phyloP scores from a whole-genome alignment of 192 early-diverging fungal species.

The Coemansia sp. region DNA sequence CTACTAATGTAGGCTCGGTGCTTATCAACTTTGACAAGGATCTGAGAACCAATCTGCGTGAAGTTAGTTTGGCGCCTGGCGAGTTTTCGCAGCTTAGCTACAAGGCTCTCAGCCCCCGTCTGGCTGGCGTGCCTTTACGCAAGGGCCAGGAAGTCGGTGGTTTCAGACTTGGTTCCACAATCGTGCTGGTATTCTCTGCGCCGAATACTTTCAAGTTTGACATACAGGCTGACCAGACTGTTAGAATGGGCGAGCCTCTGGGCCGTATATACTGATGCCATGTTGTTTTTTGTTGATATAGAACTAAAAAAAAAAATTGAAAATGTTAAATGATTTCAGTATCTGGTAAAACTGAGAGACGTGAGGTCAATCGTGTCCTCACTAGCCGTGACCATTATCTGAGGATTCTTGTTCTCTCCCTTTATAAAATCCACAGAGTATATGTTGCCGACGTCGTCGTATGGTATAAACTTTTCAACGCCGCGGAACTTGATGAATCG shows the following conservation, averaged over 20 bases:
- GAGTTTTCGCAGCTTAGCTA: slow-evolving; percentile 76
- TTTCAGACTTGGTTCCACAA: slow-evolving; percentile 90
- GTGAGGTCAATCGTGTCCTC: no score
- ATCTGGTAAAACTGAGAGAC: no score
- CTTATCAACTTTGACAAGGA: slow-evolving; percentile 90
- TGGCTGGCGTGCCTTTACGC: slow-evolving; percentile 65
- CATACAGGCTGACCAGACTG: slow-evolving; percentile 66
- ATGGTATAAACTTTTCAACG: no score
- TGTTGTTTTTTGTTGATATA: no score
- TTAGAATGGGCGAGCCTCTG: slow-evolving; percentile 82
- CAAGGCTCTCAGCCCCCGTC: slow-evolving; percentile 55
- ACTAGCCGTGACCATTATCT: no score
- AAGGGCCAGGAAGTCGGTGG: slow-evolving; percentile 94
- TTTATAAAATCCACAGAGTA: no score
- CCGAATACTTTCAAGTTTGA: slow-evolving; percentile 77
- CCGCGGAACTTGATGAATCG: no score
- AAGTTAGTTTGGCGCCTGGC: slow-evolving; percentile 65
- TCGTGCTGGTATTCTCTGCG: slow-evolving; percentile 97
- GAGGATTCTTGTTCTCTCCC: no score
- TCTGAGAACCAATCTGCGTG: slow-evolving; percentile 65
- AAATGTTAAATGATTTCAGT: no score
- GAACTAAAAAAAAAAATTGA: no score
- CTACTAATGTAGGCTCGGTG: slow-evolving; percentile 97
- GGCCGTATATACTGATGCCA: slow-evolving; percentile 33
- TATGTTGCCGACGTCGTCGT: no score